Evolutionary conservation across 768 basidiomycete species (phyloP).

Genomic region (Lactarius pseudohatsudake): DNA sequence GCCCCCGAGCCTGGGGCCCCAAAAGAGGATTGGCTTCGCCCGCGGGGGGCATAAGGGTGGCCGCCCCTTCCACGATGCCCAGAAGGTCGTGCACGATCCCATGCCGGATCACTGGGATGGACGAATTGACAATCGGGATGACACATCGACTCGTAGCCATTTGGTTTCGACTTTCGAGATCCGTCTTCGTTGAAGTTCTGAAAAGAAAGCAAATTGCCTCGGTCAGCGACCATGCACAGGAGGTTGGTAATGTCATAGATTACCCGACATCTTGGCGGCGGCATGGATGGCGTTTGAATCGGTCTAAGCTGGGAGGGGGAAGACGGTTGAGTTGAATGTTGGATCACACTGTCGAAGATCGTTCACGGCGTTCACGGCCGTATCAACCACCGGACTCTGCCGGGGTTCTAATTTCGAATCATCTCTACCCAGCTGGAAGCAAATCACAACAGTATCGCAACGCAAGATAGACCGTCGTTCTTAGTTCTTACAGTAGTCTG

Average conservation of each 20-base stretch:
- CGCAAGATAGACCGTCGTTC: no score
- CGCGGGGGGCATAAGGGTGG: slow-evolving; percentile 3
- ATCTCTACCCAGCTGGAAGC: no score
- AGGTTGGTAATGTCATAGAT: not conserved
- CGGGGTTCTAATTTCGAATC: not conserved
- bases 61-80: slow-evolving; percentile 2
- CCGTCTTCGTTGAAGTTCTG: slow-evolving; percentile 23
- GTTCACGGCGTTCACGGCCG: no score
- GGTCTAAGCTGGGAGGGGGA: not conserved
- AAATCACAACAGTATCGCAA: no score
- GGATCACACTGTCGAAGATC: not conserved
- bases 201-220: not conserved
- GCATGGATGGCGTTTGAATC: slow-evolving; percentile 12
- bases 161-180: slow-evolving; percentile 7
- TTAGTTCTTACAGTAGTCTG: no score
- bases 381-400: not conserved
- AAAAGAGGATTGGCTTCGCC: slow-evolving; percentile 15
- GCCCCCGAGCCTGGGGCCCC: not conserved
- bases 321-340: not conserved
- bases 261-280: not conserved
- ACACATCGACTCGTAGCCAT: slow-evolving; percentile 10
- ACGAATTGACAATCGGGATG: slow-evolving; percentile 14
- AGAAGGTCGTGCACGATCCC: slow-evolving; percentile 14
- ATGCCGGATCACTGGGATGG: slow-evolving; percentile 21
- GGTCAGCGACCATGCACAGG: not conserved